These are phyloP conservation scores for Anisodus acutangulus DNA, from an alignment of 257 asterid genomes.

Conservation along the genomic window DNA sequence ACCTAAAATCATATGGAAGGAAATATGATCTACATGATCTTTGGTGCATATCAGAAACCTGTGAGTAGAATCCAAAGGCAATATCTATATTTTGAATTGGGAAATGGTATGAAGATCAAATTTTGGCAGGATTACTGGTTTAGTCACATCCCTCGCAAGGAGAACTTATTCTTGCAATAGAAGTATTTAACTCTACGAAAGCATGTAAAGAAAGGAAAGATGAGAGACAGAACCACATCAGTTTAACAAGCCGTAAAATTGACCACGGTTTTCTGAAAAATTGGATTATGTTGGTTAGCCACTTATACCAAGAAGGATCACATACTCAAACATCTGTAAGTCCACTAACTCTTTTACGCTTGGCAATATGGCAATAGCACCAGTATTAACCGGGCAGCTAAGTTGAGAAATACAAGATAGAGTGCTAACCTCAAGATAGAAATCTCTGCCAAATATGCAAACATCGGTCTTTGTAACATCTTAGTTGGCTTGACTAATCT, in stretches of 20 bases:
- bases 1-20: background rate
- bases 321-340: background rate
- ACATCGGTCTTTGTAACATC: background rate
- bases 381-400: background rate
- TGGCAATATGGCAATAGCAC: background rate
- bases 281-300: background rate
- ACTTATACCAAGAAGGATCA: slow-evolving; percentile 13
- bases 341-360: background rate
- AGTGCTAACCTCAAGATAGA: slow-evolving; percentile 19
- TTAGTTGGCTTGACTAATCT: slow-evolving; percentile 6
- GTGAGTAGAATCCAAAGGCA: background rate
- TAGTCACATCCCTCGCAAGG: background rate
- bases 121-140: background rate
- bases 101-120: background rate
- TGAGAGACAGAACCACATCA: background rate
- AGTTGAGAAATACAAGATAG: background rate
- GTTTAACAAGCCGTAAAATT: background rate
- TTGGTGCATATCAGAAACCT: background rate
- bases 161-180: background rate
- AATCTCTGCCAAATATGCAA: background rate
- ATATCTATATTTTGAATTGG: background rate
- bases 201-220: background rate
- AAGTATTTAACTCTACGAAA: background rate
- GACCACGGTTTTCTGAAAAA: background rate
- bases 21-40: background rate